Base-by-base conservation (phyloP, 108 stramenopile species). In the Pseudonitzschia delicatissima region DNA sequence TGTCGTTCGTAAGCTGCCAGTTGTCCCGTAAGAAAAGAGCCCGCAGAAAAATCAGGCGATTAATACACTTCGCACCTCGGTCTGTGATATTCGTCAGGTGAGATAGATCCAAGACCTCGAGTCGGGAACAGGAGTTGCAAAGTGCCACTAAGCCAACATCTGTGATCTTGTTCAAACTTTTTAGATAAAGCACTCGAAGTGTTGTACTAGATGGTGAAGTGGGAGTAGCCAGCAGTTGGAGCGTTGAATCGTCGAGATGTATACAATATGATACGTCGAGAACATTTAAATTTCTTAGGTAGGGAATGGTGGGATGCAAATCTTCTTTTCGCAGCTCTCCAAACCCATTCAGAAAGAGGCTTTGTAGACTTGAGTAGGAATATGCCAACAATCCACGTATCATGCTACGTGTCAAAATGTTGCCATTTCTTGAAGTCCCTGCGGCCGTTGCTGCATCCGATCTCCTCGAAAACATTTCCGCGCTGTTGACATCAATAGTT, bases 1-100 rank as follows among this genome's bases (percentile, higher is more conserved):
- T 75, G 3, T 37, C 5, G 55, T 87, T 82, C 2, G 87, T 87
- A 68, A 84, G 45, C 28, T 42, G 53, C 44, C 75, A 87, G 62
- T 87, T 87, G 55, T 87, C 87, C 37, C 83, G 69, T 53, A 77
- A 68, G 58, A 84, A 84, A 17, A 87, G 66, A 1, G 82, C 82
- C 52, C 82, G 68, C 44, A 87, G 51, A 25, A 71, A 77, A 1
- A 45, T 29, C 51, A 87, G 53, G 57, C 83, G 42, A 21, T 64
- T 53, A 29, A 87, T 87, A 15, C 70, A 77, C 25, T 65, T 55
- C 17, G 72, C 87, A 32, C 58, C 52, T 58, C 62, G 58, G 64
- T 87, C 87, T 2, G 83, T 80, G 17, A 87, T 65, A 26, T 66
- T 62, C 44, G 61, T 79, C 5, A 85, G 48, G 35, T 70, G 48